These are phyloP conservation scores for Yamadazyma insecticola DNA, from an alignment of 805 yeast genomes.

Conservation along the genomic window DNA sequence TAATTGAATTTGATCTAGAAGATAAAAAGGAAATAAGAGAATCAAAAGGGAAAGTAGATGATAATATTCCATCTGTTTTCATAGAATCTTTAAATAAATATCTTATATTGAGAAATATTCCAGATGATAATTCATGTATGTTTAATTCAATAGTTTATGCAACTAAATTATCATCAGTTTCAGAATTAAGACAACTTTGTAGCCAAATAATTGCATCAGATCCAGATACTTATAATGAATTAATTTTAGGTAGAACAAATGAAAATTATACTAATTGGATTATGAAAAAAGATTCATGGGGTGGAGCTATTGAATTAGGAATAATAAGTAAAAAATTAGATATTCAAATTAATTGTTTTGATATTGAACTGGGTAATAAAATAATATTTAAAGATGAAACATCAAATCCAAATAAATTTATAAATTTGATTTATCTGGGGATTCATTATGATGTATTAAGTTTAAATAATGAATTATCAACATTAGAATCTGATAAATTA, in stretches of 20 bases:
- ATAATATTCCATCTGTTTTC: constrained; percentile 23
- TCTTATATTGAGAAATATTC: constrained; percentile 52
- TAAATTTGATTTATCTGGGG: constrained; percentile 61
- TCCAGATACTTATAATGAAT: constrained; percentile 44
- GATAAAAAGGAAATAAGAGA: constrained; percentile 3
- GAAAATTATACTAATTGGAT: constrained; percentile 61
- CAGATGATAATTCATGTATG: constrained; percentile 76
- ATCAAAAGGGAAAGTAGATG: constrained; percentile 5
- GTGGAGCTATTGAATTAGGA: constrained; percentile 76
- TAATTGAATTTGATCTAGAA: constrained; percentile 21
- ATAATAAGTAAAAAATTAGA: constrained; percentile 51
- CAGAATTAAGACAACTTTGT: constrained; percentile 49
- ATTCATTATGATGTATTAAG: constrained; percentile 63
- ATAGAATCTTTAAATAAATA: constrained; percentile 20
- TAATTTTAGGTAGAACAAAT: constrained; percentile 49
- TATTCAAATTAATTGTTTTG: constrained; percentile 55
- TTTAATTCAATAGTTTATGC: constrained; percentile 63
- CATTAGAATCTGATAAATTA: constrained; percentile 17
- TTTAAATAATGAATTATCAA: constrained; percentile 15
- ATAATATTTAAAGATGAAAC: constrained; percentile 44
- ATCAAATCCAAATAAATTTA: constrained; percentile 35
- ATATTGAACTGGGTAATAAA: constrained; percentile 55
- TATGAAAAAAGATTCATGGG: constrained; percentile 59
- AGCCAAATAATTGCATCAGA: constrained; percentile 40
- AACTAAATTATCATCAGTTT: constrained; percentile 38